These are phyloP conservation scores for Penicillium sp. DNA, from an alignment of 2,329 filamentous ascomycete genomes.

Conservation along the genomic window DNA sequence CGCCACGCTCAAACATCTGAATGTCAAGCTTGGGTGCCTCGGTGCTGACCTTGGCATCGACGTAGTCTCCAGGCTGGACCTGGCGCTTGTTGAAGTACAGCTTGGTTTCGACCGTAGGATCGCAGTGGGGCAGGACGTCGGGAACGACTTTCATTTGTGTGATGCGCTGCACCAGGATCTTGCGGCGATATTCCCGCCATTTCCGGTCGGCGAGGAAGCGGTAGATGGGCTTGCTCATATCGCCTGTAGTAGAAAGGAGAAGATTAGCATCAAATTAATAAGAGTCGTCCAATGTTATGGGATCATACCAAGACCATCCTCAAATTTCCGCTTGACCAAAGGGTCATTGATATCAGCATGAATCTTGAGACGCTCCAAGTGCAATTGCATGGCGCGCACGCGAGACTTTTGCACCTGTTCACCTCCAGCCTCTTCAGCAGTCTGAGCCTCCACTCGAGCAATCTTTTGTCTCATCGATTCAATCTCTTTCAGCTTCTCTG, in stretches of 20 bases:
- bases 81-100: constrained; percentile 75
- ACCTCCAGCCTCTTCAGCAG: constrained; percentile 64
- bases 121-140: constrained; percentile 79
- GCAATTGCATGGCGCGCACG: constrained; percentile 69
- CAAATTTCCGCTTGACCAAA: constrained; percentile 87
- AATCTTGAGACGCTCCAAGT: constrained; percentile 81
- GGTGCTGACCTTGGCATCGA: constrained; percentile 75
- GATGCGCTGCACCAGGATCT: constrained; percentile 81
- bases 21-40: constrained; percentile 74
- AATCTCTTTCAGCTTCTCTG: constrained; percentile 78
- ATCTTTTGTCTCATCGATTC: constrained; percentile 69
- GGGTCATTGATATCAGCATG: constrained; percentile 94
- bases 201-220: constrained; percentile 82
- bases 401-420: constrained; percentile 67
- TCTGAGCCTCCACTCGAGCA: constrained; percentile 63
- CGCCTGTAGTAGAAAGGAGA: constrained; percentile 60
- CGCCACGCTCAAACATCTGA: constrained; percentile 80
- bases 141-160: constrained; percentile 84
- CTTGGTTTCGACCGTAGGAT: constrained; percentile 77
- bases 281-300: background rate
- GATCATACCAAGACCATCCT: constrained; percentile 79
- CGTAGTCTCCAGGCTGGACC: constrained; percentile 74
- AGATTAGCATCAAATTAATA: background rate
- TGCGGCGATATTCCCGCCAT: constrained; percentile 82
- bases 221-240: constrained; percentile 97